These are phyloP conservation scores for Citrullus amarus DNA, from an alignment of 306 rosid genomes.

Conservation along the genomic window DNA sequence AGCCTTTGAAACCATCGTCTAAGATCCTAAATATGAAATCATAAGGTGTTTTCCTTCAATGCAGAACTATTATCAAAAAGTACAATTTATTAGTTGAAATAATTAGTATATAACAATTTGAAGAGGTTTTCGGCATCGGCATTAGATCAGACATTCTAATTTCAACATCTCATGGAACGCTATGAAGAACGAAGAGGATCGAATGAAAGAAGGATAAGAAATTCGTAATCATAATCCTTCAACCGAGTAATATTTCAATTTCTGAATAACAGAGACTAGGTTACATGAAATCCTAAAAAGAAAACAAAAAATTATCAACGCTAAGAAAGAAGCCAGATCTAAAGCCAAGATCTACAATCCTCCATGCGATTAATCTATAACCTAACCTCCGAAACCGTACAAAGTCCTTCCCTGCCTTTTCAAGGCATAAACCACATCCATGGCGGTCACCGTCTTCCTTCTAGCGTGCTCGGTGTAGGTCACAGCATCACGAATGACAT, in stretches of 20 bases:
- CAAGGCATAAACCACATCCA: background rate
- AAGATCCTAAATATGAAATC: too few relatives aligned
- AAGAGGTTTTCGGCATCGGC: too few relatives aligned
- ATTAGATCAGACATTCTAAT: too few relatives aligned
- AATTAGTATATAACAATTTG: too few relatives aligned
- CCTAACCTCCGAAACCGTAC: slow-evolving; percentile 1
- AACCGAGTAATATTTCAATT: background rate
- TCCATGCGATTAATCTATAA: background rate
- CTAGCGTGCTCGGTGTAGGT: background rate
- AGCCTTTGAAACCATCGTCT: too few relatives aligned
- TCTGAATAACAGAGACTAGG: background rate
- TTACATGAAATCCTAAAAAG: background rate
- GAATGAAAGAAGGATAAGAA: background rate
- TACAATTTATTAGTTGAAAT: too few relatives aligned
- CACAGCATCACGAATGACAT: background rate
- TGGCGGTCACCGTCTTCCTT: slow-evolving; percentile 3
- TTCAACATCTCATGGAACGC: too few relatives aligned
- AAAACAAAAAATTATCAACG: background rate
- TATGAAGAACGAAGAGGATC: background rate
- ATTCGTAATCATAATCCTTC: background rate
- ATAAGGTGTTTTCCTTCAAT: too few relatives aligned
- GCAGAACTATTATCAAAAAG: too few relatives aligned
- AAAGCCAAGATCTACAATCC: background rate
- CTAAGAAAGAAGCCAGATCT: background rate
- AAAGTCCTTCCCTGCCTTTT: slow-evolving; percentile 1